Evolutionary conservation across 805 yeast genomes (phyloP).

Genomic region (Lipomyces chichibuensis): DNA sequence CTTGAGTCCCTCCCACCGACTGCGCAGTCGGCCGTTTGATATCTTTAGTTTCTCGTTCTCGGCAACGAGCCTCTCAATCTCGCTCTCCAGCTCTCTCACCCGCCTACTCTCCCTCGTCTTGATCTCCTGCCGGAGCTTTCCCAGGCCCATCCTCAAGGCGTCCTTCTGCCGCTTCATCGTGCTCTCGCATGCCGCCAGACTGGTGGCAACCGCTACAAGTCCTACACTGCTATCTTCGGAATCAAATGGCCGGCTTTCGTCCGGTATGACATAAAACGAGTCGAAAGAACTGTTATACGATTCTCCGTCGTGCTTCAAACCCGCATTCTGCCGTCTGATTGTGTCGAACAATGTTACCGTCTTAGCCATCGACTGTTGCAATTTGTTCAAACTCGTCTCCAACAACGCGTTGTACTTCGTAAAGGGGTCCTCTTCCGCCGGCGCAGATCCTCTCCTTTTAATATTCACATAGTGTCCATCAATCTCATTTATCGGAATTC

Average conservation of each 20-base stretch:
- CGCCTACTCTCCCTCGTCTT: conserved; percentile 46
- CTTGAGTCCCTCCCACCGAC: conserved; percentile 67
- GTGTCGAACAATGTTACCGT: conserved; percentile 34
- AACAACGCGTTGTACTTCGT: conserved; percentile 33
- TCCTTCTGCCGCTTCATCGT: conserved; percentile 42
- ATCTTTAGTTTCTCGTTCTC: conserved; percentile 54
- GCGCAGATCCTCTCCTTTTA: conserved; percentile 14
- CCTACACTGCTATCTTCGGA: not conserved
- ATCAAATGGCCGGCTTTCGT: not conserved
- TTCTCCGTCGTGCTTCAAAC: not conserved
- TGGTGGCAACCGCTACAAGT: conserved; percentile 6
- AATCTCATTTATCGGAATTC: conserved; percentile 29
- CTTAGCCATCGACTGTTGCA: conserved; percentile 28
- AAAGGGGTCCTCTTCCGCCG: conserved; percentile 38
- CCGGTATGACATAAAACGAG: conserved; percentile 44
- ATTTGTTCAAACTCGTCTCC: conserved; percentile 33
- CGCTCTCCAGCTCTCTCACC: conserved; percentile 45
- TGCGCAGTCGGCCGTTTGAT: conserved; percentile 56
- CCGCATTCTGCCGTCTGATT: conserved; percentile 14
- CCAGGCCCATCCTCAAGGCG: conserved; percentile 40
- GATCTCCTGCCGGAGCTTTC: conserved; percentile 47
- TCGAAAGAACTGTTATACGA: conserved; percentile 16
- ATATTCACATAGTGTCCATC: conserved; percentile 22
- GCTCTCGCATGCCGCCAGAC: conserved; percentile 39
- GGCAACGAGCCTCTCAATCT: conserved; percentile 45